These are phyloP conservation scores for Neopestalotiopsis rosae DNA, from an alignment of 2,329 filamentous ascomycete species.

Conservation along the genomic window DNA sequence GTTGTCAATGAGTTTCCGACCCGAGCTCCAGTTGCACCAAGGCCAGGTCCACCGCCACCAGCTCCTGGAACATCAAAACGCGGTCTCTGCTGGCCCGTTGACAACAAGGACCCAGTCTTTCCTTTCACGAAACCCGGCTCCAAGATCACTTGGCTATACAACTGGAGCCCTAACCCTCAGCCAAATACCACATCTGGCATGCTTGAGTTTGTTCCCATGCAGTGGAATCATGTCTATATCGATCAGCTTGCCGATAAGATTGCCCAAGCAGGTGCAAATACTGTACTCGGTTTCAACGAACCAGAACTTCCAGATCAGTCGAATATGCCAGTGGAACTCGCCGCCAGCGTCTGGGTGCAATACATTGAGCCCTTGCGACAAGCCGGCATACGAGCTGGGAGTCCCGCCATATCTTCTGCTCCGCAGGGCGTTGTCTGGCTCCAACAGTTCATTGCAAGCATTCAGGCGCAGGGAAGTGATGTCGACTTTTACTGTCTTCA, in stretches of 20 bases:
- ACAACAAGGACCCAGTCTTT: neutral
- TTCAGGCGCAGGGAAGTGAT: conserved; percentile 7
- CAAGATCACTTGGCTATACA: conserved; percentile 12
- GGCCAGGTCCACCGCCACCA: neutral
- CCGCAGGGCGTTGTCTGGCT: neutral
- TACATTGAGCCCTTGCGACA: conserved; percentile 7
- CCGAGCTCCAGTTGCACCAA: neutral
- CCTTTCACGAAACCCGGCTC: neutral
- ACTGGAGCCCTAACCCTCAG: conserved; percentile 1
- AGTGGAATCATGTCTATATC: conserved; percentile 9
- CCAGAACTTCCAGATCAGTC: conserved; percentile 7
- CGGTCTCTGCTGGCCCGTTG: conserved; percentile 4
- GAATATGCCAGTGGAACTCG: conserved; percentile 5
- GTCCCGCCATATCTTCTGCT: conserved; percentile 1
- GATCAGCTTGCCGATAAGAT: conserved; percentile 5
- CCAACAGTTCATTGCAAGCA: neutral
- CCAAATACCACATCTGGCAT: conserved; percentile 2
- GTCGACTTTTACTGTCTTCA: conserved; percentile 11
- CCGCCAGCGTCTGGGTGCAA: conserved; percentile 1
- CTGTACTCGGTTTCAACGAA: conserved; percentile 7
- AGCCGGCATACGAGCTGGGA: conserved; percentile 4
- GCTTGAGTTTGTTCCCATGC: conserved; percentile 10
- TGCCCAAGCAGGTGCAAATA: neutral
- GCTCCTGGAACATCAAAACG: neutral
- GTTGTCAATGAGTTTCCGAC: conserved; percentile 11